Percentiles rank a stretch among this genome's conserved stretches.
phyloP scores from a whole-genome alignment of 148 eudicot genomes.

The Rhododendron williamsianum region DNA sequence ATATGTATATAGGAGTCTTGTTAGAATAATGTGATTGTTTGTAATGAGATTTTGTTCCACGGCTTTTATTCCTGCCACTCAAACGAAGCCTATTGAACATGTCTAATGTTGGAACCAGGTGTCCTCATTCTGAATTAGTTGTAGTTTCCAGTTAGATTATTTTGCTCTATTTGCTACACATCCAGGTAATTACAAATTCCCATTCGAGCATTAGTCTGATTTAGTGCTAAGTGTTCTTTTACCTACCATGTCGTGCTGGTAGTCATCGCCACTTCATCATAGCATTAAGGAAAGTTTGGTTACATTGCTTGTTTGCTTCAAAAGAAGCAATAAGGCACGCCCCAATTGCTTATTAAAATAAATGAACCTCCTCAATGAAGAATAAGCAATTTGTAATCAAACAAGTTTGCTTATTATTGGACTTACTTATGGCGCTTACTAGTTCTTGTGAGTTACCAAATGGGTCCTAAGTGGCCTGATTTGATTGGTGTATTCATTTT shows the following conservation, averaged over 20 bases:
- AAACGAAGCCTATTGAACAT: neutral
- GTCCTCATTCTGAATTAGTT: neutral
- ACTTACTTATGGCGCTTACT: neutral
- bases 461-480: neutral
- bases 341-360: neutral
- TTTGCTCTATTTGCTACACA: neutral
- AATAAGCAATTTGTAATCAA: neutral
- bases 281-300: neutral
- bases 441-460: neutral
- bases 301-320: neutral
- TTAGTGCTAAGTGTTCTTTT: neutral
- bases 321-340: neutral
- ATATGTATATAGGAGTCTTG: neutral
- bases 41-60: neutral
- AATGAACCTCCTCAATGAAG: neutral
- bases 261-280: neutral
- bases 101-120: neutral
- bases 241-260: neutral
- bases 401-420: neutral
- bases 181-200: neutral
- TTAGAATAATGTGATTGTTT: neutral
- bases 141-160: neutral
- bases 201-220: neutral
- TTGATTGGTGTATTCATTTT: neutral
- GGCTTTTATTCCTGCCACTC: neutral